Evolutionary conservation across 371 early-diverging fungal species (phyloP).

Genomic region (Gilbertella persicaria): DNA sequence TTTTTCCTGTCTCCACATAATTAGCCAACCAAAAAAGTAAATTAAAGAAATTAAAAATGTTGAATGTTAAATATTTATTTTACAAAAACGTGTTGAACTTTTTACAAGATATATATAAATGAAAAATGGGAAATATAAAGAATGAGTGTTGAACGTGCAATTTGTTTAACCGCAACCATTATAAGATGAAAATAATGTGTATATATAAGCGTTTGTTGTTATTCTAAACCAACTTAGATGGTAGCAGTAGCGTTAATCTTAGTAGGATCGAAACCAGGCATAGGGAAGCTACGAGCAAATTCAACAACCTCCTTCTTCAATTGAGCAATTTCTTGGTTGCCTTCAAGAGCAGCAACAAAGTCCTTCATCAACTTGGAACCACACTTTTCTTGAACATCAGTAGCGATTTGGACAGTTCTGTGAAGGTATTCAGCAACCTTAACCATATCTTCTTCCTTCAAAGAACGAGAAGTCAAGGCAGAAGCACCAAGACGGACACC

Average conservation of each 20-base stretch:
- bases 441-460: slow-evolving; percentile 86
- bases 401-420: slow-evolving; percentile 91
- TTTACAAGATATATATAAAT: slow-evolving; percentile 14
- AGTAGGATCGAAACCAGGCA: slow-evolving; percentile 77
- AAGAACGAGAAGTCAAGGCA: slow-evolving; percentile 89
- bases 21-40: not conserved
- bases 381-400: slow-evolving; percentile 71
- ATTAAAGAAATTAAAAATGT: not conserved
- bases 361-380: slow-evolving; percentile 95
- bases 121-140: slow-evolving; percentile 8
- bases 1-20: not conserved
- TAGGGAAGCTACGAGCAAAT: slow-evolving; percentile 89
- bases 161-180: slow-evolving; percentile 7
- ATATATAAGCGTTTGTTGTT: not conserved
- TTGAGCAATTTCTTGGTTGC: slow-evolving; percentile 68
- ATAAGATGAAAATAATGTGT: slow-evolving; percentile 5
- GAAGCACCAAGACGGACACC: slow-evolving; percentile 91
- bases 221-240: slow-evolving; percentile 27
- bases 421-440: slow-evolving; percentile 85
- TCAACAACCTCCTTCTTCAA: slow-evolving; percentile 89
- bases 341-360: slow-evolving; percentile 74
- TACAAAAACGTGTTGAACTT: slow-evolving; percentile 35
- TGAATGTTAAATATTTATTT: slow-evolving; percentile 12
- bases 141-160: slow-evolving; percentile 21
- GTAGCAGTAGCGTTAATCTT: slow-evolving; percentile 49